phyloP scores from a whole-genome alignment of 2,329 filamentous ascomycete species.

The Emergomyces orientalis region DNA sequence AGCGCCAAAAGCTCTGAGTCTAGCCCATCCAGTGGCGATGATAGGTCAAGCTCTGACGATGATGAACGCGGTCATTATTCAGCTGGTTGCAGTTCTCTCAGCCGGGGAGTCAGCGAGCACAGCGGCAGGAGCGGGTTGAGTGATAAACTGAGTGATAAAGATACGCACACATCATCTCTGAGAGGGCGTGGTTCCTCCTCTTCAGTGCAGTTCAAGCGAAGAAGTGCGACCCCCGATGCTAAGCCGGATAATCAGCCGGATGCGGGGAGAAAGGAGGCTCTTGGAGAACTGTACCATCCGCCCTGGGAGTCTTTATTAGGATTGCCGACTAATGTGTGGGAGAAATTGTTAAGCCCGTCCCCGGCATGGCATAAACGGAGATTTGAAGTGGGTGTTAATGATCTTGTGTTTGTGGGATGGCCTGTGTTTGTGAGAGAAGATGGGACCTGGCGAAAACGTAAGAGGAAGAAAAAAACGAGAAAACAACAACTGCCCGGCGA shows the following conservation, averaged over 20 bases:
- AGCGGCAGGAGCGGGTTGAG: neutral
- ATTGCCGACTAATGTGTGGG: constrained; percentile 65
- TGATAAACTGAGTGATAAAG: constrained; percentile 2
- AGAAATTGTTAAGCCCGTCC: constrained; percentile 68
- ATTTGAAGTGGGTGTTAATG: constrained; percentile 74
- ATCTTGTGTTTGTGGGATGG: constrained; percentile 70
- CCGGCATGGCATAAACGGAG: constrained; percentile 68
- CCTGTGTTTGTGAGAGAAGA: constrained; percentile 74
- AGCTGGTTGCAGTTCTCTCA: neutral
- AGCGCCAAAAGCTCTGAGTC: constrained; percentile 29
- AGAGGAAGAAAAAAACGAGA: constrained; percentile 34
- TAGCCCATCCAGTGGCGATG: constrained; percentile 31
- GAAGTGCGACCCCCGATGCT: neutral
- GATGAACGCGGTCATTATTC: constrained; percentile 16
- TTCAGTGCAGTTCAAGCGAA: neutral
- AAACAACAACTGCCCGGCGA: constrained; percentile 22
- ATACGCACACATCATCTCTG: neutral
- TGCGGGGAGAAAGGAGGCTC: constrained; percentile 22
- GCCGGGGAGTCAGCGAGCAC: neutral
- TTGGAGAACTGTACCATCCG: constrained; percentile 20
- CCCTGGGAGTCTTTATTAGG: constrained; percentile 57
- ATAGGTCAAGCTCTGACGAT: constrained; percentile 31
- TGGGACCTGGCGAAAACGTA: constrained; percentile 64
- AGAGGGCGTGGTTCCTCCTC: neutral
- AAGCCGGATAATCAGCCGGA: constrained; percentile 16